Evolutionary conservation across 768 basidiomycete species (phyloP), one percentile per base, ranked within the genome.

Genomic region (Kwoniella heveanensis): DNA sequence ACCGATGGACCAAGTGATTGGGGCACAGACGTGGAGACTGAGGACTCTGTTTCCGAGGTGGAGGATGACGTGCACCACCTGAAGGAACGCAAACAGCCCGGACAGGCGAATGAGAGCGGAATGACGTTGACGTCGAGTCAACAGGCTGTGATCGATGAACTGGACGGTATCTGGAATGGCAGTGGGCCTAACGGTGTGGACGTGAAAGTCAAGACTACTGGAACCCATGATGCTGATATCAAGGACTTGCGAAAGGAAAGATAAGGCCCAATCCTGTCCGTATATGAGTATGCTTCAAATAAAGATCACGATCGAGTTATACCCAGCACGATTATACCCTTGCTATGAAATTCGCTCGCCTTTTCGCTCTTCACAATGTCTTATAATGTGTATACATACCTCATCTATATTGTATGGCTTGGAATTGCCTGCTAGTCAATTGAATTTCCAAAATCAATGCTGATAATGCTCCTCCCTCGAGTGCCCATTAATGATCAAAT

Each of bases 41-140:
- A 57, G 47, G 65, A 44, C 5, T 69, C 63, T 26, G 69, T 68
- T 3, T 75, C 73, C 8, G 74, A 72, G 48, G 65, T 65, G 0
- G 73, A 75, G 36, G 52, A 60, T 25, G 64, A 49, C 47, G 27
- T 64, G 5, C 32, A 32, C n/a, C n/a, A n/a, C n/a, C n/a, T n/a
- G n/a, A n/a, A n/a, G n/a, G 26, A 47, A 55, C 48, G 47, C 29
- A 25, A 57, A n/a, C n/a, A n/a, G n/a, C n/a, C 17, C 10, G 24
- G 29, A 17, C 15, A 21, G 6, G 26, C 30, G 52, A 55, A n/a
- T 22, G 9, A 1, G 15, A 48, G 29, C n/a, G 37, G 12, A 55
- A 25, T 2, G 5, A 37, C 22, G 22, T 5, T 26, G 37, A 48
- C 29, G 13, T 13, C 37, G 21, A 36, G 24, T 7, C 24, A 36